These are phyloP conservation scores for Penicillium nucicola DNA, from an alignment of 495 filamentous ascomycete genomes.

Conservation along the genomic window DNA sequence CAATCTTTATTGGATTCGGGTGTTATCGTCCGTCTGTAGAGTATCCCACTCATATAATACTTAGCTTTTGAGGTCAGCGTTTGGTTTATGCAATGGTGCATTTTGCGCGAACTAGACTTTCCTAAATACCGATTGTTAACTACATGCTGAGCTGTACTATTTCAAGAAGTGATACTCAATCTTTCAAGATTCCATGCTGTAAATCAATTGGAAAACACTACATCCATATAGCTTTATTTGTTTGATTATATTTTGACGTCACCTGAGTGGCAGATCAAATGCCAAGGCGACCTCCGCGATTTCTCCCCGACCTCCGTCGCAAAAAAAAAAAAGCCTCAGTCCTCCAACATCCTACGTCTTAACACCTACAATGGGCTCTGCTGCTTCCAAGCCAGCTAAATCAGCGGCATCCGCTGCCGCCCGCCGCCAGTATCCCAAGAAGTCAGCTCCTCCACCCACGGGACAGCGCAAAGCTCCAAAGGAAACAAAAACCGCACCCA, in stretches of 20 bases:
- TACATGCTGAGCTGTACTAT: no score
- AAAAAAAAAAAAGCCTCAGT: slow-evolving; percentile 12
- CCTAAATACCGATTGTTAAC: no score
- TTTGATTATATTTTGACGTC: slow-evolving; percentile 27
- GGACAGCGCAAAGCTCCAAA: slow-evolving; percentile 17
- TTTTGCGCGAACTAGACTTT: no score
- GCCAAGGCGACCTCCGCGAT: slow-evolving; percentile 25
- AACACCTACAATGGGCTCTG: slow-evolving; percentile 53
- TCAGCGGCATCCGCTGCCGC: slow-evolving; percentile 50
- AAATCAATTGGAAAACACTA: neutral
- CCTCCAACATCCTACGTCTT: slow-evolving; percentile 2
- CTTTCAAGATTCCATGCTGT: no score
- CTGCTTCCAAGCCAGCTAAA: slow-evolving; percentile 58
- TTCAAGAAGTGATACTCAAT: no score
- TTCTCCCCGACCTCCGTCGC: slow-evolving; percentile 21
- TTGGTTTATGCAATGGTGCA: no score
- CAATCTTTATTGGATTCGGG: neutral
- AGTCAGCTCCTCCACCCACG: slow-evolving; percentile 34
- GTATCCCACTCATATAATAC: neutral
- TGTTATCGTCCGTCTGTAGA: neutral
- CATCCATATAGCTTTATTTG: no score
- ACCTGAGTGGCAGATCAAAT: slow-evolving; percentile 12
- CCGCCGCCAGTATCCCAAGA: slow-evolving; percentile 55
- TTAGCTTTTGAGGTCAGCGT: no score
- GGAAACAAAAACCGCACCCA: slow-evolving; percentile 9